Evolutionary conservation across 441 rosid genomes (phyloP), one percentile per base, ranked within the genome.

Genomic region (Macaranga tanarius): DNA sequence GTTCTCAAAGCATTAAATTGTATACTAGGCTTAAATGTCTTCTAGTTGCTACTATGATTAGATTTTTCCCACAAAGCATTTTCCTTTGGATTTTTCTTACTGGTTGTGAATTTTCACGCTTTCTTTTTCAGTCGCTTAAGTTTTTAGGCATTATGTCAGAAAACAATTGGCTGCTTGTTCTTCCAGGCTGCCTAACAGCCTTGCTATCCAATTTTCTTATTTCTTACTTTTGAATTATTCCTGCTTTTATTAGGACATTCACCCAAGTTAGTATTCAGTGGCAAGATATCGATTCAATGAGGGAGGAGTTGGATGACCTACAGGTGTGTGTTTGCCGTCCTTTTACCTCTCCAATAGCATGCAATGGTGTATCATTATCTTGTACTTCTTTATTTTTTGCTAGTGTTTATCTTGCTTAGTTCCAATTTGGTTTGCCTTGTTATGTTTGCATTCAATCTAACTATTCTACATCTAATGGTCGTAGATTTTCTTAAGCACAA

Each of bases 281-380:
- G 99, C 97, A 94, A 88, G 99, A 96, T 63, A 92, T 90, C 74
- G 99, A 96, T 85, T 85, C 99, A 28, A 86, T 96, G 97, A 90
- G 99, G 80, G 99, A 96, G 81, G 98, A 96, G 79, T 83, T 96
- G 77, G 99, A 96, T 84, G 98, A 96, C 85, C 80, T 96, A 75
- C 99, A 96, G 96, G 98, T 90, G 66, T 62, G 75, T 73, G 77
- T 73, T 74, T 44, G 42, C 73, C 61, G 60, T 67, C 22, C 10
- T 40, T 65, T 40, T 28, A 13, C 10, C 9, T 58, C 50, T 23
- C 5, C 42, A 31, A 50, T 75, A 31, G 23, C 20, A 38, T 69
- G 63, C 38, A 63, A 16, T 52, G 25, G 19, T 42, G 38, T 40
- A 52, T 69, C 22, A 62, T 47, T 69, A 55, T 57, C 52, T 16